Conservation (phyloP, 2,329 filamentous ascomycete genomes). For the Cercospora brassicicola region DNA sequence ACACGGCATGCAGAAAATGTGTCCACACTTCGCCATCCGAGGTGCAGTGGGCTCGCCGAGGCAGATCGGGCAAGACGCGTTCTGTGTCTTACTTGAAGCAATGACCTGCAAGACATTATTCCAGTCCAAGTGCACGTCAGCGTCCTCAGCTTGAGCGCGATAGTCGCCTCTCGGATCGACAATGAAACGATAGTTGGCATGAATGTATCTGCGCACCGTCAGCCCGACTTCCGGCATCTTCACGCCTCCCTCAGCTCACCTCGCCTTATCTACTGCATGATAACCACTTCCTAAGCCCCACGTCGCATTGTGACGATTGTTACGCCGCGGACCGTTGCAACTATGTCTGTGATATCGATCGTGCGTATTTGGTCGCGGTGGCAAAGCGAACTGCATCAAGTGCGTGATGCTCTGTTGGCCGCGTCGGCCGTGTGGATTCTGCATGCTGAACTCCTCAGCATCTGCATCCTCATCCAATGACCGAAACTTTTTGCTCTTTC, state of each 20-base stretch:
- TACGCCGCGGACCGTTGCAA: constrained; percentile 44
- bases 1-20: constrained; percentile 94
- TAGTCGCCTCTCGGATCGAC: constrained; percentile 82
- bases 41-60: constrained; percentile 89
- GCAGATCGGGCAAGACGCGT: constrained; percentile 89
- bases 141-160: constrained; percentile 74
- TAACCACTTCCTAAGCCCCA: constrained; percentile 88
- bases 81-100: constrained; percentile 84
- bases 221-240: constrained; percentile 4
- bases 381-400: constrained; percentile 84
- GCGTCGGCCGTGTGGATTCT: constrained; percentile 60
- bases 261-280: constrained; percentile 85
- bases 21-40: constrained; percentile 94
- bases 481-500: constrained; percentile 71
- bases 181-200: constrained; percentile 97
- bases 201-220: constrained; percentile 65
- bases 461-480: constrained; percentile 77
- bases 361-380: constrained; percentile 65
- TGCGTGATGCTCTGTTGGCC: constrained; percentile 97
- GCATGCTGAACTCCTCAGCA: constrained; percentile 59
- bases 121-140: constrained; percentile 90
- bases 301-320: constrained; percentile 66
- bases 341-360: constrained; percentile 48
- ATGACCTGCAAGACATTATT: constrained; percentile 85
- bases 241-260: constrained; percentile 50